Percentiles rank a stretch among this genome's conserved stretches.
Evolutionary conservation across 1,284 basidiomycete species (phyloP).

Genomic region (Rugosomyces carneus): DNA sequence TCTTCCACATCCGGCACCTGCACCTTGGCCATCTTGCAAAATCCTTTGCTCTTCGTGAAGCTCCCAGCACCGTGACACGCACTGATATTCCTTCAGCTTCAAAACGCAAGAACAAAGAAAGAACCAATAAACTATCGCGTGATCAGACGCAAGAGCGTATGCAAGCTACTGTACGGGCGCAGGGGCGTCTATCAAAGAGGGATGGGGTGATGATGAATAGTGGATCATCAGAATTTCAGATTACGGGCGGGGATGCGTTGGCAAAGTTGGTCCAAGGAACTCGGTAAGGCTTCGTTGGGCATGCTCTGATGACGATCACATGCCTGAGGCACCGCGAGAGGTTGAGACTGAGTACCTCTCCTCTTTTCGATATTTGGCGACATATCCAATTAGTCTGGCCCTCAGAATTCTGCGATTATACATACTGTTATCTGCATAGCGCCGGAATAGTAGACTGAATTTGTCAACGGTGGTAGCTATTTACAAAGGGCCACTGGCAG

Average conservation of each 20-base stretch:
- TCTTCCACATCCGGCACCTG: constrained; percentile 91
- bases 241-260: constrained; percentile 61
- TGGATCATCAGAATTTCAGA: constrained; percentile 79
- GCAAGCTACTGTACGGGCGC: constrained; percentile 80
- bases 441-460: too few species aligned
- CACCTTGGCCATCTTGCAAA: constrained; percentile 98
- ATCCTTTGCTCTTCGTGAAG: constrained; percentile 91
- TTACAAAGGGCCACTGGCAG: too few species aligned
- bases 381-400: too few species aligned
- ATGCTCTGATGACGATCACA: background rate
- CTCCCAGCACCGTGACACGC: constrained; percentile 65
- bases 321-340: too few species aligned
- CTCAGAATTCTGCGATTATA: too few species aligned
- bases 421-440: too few species aligned
- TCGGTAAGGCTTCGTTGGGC: constrained; percentile 2
- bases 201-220: constrained; percentile 75
- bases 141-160: constrained; percentile 77
- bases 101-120: constrained; percentile 18
- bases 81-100: constrained; percentile 20
- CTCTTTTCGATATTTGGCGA: too few species aligned
- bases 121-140: constrained; percentile 36
- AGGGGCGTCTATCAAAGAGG: constrained; percentile 79
- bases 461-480: too few species aligned
- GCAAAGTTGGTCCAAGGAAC: constrained; percentile 50
- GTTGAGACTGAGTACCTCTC: too few species aligned